Evolutionary conservation across 495 filamentous ascomycete genomes (phyloP).

Genomic region (Wilcoxina mikolae): DNA sequence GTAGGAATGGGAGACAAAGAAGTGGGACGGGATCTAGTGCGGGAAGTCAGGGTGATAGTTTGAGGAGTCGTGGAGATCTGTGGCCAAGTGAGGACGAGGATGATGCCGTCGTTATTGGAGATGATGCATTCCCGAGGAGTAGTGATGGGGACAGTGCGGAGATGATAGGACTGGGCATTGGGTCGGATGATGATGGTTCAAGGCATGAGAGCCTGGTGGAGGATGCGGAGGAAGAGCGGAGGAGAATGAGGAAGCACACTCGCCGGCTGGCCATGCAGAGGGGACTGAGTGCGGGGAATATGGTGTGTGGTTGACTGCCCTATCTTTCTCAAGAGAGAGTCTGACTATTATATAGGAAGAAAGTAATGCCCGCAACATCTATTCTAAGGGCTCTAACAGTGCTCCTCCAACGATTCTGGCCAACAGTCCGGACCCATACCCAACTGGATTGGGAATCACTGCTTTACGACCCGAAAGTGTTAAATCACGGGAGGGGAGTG

Average conservation of each 20-base stretch:
- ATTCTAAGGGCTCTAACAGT: not conserved
- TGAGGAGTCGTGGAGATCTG: conserved; percentile 83
- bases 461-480: not conserved
- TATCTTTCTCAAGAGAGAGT: not conserved
- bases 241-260: not conserved
- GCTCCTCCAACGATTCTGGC: not conserved
- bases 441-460: too few relatives aligned
- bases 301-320: not conserved
- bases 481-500: not conserved
- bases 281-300: not conserved
- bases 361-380: not conserved
- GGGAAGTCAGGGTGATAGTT: conserved; percentile 52
- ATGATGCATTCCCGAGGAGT: conserved; percentile 39
- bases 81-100: conserved; percentile 80
- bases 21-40: conserved; percentile 72
- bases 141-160: not conserved
- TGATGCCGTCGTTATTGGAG: conserved; percentile 82
- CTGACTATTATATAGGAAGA: not conserved
- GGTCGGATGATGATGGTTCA: not conserved
- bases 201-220: not conserved
- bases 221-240: not conserved
- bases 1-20: conserved; percentile 41
- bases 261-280: not conserved
- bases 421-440: too few relatives aligned
- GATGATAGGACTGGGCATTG: not conserved